These are phyloP conservation scores for Setaria viridis DNA, from an alignment of 202 grass and related monocot species.

Conservation along the genomic window DNA sequence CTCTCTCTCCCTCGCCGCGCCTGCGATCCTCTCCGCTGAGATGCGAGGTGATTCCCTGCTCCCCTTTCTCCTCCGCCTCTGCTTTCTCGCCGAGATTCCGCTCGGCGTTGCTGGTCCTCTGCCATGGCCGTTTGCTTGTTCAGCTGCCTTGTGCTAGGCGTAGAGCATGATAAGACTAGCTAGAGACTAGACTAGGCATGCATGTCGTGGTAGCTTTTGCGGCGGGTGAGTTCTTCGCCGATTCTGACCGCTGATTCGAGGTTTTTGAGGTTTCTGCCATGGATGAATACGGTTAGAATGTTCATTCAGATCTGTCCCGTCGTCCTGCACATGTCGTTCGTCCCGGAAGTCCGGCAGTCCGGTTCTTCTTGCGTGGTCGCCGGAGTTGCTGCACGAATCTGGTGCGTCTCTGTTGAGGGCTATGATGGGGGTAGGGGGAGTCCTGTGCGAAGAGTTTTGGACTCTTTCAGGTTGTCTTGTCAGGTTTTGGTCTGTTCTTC, in stretches of 20 bases:
- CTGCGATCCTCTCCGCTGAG: slow-evolving; percentile 30
- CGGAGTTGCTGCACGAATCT: not conserved
- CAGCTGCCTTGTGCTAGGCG: no score
- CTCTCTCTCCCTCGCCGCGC: not conserved
- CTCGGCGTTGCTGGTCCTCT: not conserved
- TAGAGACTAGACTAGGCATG: not conserved
- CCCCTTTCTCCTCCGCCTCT: slow-evolving; percentile 7
- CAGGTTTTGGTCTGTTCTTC: not conserved
- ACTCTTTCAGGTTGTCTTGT: not conserved
- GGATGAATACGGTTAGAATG: not conserved
- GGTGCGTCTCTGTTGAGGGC: not conserved
- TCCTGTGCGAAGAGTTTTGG: not conserved
- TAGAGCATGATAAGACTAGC: not conserved
- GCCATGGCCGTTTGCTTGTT: not conserved
- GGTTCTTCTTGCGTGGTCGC: not conserved
- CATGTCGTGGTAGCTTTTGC: not conserved
- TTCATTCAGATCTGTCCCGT: slow-evolving; percentile 42
- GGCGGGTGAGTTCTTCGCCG: not conserved
- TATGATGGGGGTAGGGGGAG: not conserved
- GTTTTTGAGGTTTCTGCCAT: slow-evolving; percentile 14
- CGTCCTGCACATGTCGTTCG: not conserved
- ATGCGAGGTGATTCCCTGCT: slow-evolving; percentile 49
- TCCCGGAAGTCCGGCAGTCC: not conserved
- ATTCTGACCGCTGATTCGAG: not conserved
- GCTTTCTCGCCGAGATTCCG: slow-evolving; percentile 7